These are phyloP conservation scores for Peronospora destructor DNA, from an alignment of 352 stramenopile species.

Conservation along the genomic window DNA sequence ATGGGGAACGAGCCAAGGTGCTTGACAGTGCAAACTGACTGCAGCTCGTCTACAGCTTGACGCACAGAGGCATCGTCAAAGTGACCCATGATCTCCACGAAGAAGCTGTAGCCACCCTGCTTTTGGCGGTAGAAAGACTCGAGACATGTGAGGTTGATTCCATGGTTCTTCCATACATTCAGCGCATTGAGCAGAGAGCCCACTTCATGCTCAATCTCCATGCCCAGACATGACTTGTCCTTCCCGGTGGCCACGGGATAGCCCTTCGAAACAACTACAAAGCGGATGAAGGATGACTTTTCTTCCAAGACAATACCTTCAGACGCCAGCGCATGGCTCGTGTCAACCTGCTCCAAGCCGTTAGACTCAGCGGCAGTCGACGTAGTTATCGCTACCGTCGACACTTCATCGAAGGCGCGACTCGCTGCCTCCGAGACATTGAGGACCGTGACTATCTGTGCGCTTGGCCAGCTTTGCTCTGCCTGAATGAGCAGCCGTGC, in stretches of 20 bases:
- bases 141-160: slow-evolving; percentile 77
- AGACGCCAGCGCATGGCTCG: slow-evolving; percentile 39
- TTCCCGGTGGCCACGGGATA: slow-evolving; percentile 57
- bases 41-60: slow-evolving; percentile 45
- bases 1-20: slow-evolving; percentile 78
- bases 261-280: slow-evolving; percentile 64
- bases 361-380: slow-evolving; percentile 34
- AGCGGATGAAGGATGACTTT: slow-evolving; percentile 59
- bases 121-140: slow-evolving; percentile 84
- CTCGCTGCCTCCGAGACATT: slow-evolving; percentile 61
- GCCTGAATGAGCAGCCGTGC: slow-evolving; percentile 46
- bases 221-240: slow-evolving; percentile 81
- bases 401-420: slow-evolving; percentile 29
- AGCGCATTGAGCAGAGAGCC: slow-evolving; percentile 72
- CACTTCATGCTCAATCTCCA: slow-evolving; percentile 85
- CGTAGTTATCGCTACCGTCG: slow-evolving; percentile 54
- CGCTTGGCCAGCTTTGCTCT: slow-evolving; percentile 67
- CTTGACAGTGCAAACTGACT: slow-evolving; percentile 57
- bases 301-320: slow-evolving; percentile 27
- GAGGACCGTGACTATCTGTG: slow-evolving; percentile 50
- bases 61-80: slow-evolving; percentile 62
- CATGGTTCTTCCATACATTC: slow-evolving; percentile 75
- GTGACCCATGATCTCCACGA: slow-evolving; percentile 76
- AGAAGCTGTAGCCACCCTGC: slow-evolving; percentile 76
- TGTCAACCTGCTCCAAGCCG: slow-evolving; percentile 46